A percentile compares a stretch with the other conserved stretches of the same genome.
phyloP scores from a whole-genome alignment of 352 stramenopile species.

The Phytophthora sp. region DNA sequence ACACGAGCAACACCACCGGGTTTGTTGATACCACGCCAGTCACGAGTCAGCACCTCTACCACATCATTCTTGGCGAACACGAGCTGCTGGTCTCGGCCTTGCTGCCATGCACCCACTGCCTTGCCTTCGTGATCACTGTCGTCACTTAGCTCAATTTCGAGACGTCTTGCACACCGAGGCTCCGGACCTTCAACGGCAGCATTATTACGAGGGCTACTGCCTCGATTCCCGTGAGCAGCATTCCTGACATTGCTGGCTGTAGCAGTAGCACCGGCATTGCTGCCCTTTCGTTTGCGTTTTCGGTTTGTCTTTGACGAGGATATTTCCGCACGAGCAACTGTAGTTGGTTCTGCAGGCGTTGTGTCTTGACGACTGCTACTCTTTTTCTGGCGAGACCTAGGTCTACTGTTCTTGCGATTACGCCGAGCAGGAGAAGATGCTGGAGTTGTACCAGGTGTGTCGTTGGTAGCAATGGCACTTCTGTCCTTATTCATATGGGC shows the following conservation, averaged over 20 bases:
- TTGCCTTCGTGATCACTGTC: slow-evolving; percentile 27
- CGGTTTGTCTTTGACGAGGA: slow-evolving; percentile 50
- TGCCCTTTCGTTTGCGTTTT: slow-evolving; percentile 58
- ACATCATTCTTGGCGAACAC: slow-evolving; percentile 62
- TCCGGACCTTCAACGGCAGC: slow-evolving; percentile 25
- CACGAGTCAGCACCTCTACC: slow-evolving; percentile 58
- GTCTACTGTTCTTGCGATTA: slow-evolving; percentile 24
- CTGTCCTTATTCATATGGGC: slow-evolving; percentile 56
- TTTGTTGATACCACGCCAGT: slow-evolving; percentile 73
- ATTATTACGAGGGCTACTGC: slow-evolving; percentile 7
- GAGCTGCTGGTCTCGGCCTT: slow-evolving; percentile 16
- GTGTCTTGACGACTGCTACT: slow-evolving; percentile 28
- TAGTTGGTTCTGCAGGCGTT: slow-evolving; percentile 27
- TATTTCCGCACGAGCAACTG: slow-evolving; percentile 21
- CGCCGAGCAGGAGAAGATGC: slow-evolving; percentile 10
- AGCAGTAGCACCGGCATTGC: slow-evolving; percentile 1
- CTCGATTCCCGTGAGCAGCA: slow-evolving; percentile 14
- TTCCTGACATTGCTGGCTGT: slow-evolving; percentile 12
- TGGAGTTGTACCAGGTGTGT: slow-evolving; percentile 9
- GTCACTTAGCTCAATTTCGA: slow-evolving; percentile 59
- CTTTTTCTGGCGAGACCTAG: slow-evolving; percentile 26
- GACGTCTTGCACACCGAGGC: slow-evolving; percentile 40
- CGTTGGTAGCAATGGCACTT: background rate
- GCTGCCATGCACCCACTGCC: slow-evolving; percentile 17
- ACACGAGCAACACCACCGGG: slow-evolving; percentile 69